These are phyloP conservation scores for Buxus sempervirens DNA, from an alignment of 164 flowering plant species.

Conservation along the genomic window DNA sequence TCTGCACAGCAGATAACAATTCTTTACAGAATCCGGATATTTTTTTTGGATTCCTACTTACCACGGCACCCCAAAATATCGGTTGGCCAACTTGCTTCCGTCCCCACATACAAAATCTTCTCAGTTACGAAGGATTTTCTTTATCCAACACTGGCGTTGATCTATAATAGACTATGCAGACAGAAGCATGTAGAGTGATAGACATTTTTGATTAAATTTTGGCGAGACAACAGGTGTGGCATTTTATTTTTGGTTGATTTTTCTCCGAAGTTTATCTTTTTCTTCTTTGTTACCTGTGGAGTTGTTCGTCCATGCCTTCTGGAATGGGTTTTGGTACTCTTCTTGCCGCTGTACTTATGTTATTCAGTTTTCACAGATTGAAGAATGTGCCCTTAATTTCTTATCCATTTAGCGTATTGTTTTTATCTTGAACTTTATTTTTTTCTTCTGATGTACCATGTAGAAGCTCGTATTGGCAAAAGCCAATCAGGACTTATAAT, in stretches of 20 bases:
- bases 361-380: not conserved
- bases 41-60: constrained; percentile 6
- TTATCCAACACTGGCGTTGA: not conserved
- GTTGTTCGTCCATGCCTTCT: not conserved
- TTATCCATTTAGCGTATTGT: not conserved
- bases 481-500: not conserved
- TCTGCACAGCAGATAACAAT: not conserved
- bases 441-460: not conserved
- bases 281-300: not conserved
- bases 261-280: not conserved
- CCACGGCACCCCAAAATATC: constrained; percentile 10
- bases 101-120: not conserved
- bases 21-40: no score
- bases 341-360: not conserved
- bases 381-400: constrained; percentile 3
- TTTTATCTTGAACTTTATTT: not conserved
- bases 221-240: not conserved
- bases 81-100: constrained; percentile 5
- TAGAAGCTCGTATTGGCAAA: not conserved
- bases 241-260: not conserved
- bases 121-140: constrained; percentile 1
- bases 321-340: not conserved
- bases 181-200: not conserved
- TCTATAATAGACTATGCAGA: not conserved
- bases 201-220: not conserved